These are phyloP conservation scores for Straminergon stramineum DNA, from an alignment of 225 moss, liverwort and hornwort species.

Conservation along the genomic window DNA sequence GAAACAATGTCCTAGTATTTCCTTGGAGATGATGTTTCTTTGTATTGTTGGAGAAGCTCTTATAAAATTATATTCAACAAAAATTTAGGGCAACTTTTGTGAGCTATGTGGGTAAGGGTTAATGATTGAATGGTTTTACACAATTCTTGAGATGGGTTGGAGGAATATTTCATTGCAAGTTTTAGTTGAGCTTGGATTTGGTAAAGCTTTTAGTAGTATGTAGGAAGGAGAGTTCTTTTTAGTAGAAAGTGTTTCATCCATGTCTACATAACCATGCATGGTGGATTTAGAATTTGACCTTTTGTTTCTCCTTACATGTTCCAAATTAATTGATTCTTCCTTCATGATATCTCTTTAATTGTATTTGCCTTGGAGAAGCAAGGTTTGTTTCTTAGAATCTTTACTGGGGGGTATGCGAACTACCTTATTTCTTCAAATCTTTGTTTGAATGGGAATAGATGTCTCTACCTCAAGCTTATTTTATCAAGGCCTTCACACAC, in stretches of 20 bases:
- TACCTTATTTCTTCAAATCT: not conserved
- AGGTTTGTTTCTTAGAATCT: not conserved
- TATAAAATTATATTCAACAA: not conserved
- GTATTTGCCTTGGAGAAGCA: not conserved
- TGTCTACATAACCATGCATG: not conserved
- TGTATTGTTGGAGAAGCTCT: not conserved
- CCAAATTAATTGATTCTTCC: not conserved
- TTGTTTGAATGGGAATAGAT: too few relatives aligned
- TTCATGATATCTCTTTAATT: not conserved
- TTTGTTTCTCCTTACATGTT: fast-evolving
- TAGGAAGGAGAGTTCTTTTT: not conserved
- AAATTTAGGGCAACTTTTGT: not conserved
- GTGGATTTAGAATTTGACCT: not conserved
- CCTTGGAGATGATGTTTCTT: fast-evolving
- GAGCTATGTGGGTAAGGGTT: not conserved
- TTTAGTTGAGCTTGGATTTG: not conserved
- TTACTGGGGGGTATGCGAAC: too few relatives aligned
- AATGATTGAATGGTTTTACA: not conserved
- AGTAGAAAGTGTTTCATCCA: not conserved
- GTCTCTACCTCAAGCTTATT: too few relatives aligned
- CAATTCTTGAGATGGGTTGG: fast-evolving
- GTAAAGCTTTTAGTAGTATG: not conserved
- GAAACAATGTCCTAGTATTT: not conserved
- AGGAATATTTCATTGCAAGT: not conserved
- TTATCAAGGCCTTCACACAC: too few relatives aligned